Conservation (phyloP, 306 rosid species). For the Cajanus cajan region DNA sequence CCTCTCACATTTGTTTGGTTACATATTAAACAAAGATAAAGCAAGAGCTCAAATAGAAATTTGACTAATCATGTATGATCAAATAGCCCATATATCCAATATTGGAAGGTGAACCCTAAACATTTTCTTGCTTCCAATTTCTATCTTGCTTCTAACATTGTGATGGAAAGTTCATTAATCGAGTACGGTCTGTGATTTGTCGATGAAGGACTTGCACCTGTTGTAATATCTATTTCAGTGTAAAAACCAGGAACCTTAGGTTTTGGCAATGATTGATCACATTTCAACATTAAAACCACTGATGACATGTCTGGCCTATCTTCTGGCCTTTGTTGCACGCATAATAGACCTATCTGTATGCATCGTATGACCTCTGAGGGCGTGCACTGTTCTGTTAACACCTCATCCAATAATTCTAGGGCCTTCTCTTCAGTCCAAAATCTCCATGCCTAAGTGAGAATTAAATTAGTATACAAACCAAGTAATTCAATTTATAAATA, state of each 20-base stretch:
- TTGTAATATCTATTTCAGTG: background rate
- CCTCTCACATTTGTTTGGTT: no score
- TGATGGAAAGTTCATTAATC: background rate
- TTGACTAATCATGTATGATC: no score
- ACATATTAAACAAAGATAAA: no score
- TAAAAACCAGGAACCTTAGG: slow-evolving; percentile 19
- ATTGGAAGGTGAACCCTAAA: background rate
- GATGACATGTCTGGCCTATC: slow-evolving; percentile 26
- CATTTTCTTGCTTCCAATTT: background rate
- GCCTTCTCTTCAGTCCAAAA: background rate
- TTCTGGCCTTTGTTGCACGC: slow-evolving; percentile 4
- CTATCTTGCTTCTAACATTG: slow-evolving; percentile 18
- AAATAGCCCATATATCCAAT: background rate
- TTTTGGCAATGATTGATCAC: background rate
- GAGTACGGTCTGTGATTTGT: background rate
- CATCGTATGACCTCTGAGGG: background rate
- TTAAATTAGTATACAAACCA: background rate
- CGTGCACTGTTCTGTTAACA: background rate
- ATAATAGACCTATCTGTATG: slow-evolving; percentile 20
- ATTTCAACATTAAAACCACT: slow-evolving; percentile 12
- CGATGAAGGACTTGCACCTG: background rate
- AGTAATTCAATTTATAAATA: background rate
- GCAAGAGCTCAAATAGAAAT: no score
- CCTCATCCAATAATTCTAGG: background rate
- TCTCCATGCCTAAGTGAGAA: slow-evolving; percentile 14